These are phyloP conservation scores for Setaria italica DNA, from an alignment of 202 grass and related monocot species.

Conservation along the genomic window DNA sequence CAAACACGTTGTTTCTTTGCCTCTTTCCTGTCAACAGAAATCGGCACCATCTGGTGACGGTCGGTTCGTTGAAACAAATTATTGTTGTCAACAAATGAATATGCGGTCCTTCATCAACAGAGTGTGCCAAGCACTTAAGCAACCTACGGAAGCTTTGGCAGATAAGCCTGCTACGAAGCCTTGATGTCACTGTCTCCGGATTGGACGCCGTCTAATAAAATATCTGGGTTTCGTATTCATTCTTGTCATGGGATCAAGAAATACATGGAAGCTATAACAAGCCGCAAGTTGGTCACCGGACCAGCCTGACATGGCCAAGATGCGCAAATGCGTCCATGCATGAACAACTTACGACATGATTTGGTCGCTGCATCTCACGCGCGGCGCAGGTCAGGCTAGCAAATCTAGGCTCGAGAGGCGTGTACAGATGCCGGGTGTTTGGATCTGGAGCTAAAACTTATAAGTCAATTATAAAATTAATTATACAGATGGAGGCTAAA, in stretches of 20 bases:
- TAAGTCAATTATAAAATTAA: too few species aligned
- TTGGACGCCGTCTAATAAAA: conserved; percentile 18
- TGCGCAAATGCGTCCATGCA: neutral
- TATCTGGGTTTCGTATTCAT: conserved; percentile 1
- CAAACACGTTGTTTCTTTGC: too few species aligned
- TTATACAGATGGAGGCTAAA: too few species aligned
- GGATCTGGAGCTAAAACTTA: too few species aligned
- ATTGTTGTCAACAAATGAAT: too few species aligned
- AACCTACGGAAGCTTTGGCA: conserved; percentile 22
- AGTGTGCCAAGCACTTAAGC: neutral
- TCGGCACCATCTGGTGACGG: too few species aligned
- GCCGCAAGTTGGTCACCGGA: neutral
- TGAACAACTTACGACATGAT: neutral
- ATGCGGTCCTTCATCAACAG: neutral
- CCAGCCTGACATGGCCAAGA: neutral
- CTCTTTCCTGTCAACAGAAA: too few species aligned
- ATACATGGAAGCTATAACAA: neutral
- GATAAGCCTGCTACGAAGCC: conserved; percentile 23
- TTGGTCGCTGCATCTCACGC: neutral
- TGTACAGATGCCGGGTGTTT: neutral
- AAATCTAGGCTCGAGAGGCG: neutral
- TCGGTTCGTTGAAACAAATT: too few species aligned
- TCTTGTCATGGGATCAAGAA: neutral
- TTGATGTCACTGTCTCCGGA: conserved; percentile 29
- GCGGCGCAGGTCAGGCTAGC: neutral